Conservation (phyloP, 1,139 yeast genomes). For the Ogataea hybrid region DNA sequence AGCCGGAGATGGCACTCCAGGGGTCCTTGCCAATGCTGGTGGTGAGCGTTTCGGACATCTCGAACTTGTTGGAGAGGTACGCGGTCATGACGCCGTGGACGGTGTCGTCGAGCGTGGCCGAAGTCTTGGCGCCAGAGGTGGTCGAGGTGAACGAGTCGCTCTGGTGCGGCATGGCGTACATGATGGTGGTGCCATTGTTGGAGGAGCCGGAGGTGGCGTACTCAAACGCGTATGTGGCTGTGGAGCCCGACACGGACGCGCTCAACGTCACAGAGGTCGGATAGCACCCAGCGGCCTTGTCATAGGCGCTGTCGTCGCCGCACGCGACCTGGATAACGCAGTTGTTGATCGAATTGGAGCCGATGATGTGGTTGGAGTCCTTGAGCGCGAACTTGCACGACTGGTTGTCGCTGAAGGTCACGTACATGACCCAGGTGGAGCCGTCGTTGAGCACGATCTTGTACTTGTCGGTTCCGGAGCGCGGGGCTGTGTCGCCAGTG, state of each 20-base stretch:
- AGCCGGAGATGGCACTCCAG: slow-evolving; percentile 46
- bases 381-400: slow-evolving; percentile 36
- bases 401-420: slow-evolving; percentile 37
- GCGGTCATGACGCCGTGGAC: slow-evolving; percentile 63
- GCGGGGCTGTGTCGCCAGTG: slow-evolving; percentile 25
- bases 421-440: slow-evolving; percentile 43
- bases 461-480: slow-evolving; percentile 38
- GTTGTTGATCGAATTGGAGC: slow-evolving; percentile 38
- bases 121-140: slow-evolving; percentile 32
- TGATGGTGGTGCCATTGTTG: slow-evolving; percentile 37
- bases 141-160: slow-evolving; percentile 41
- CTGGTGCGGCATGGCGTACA: slow-evolving; percentile 65
- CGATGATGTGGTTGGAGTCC: slow-evolving; percentile 55
- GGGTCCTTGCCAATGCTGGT: slow-evolving; percentile 51
- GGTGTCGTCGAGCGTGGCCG: slow-evolving; percentile 54
- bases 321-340: slow-evolving; percentile 34
- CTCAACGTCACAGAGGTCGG: slow-evolving; percentile 35
- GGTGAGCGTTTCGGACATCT: slow-evolving; percentile 49
- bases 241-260: slow-evolving; percentile 27
- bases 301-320: slow-evolving; percentile 46
- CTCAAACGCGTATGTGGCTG: slow-evolving; percentile 36
- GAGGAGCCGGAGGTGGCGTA: slow-evolving; percentile 36
- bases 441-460: slow-evolving; percentile 36
- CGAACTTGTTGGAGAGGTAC: slow-evolving; percentile 48
- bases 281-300: slow-evolving; percentile 51